Conservation (phyloP, 371 early-diverging fungal species). For the Chytridiales sp. region DNA sequence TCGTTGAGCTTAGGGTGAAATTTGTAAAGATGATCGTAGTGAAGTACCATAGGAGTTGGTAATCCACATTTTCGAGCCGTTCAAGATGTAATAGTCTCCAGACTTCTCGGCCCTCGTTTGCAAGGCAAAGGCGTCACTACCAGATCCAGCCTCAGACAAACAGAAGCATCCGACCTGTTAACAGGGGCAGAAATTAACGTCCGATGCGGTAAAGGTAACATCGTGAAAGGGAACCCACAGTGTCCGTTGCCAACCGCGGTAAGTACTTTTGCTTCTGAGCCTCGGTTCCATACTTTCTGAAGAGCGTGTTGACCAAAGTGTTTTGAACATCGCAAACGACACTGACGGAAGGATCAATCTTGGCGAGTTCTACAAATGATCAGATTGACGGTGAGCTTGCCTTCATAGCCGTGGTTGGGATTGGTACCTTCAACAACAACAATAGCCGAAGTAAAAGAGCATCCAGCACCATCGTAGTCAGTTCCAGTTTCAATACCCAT, state of each 20-base stretch:
- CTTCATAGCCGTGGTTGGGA: not conserved
- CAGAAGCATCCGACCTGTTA: conserved; percentile 89
- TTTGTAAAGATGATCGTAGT: too few species aligned
- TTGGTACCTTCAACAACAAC: conserved; percentile 78
- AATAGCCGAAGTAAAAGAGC: conserved; percentile 91
- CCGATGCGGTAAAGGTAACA: not conserved
- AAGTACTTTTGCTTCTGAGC: conserved; percentile 82
- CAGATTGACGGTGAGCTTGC: not conserved
- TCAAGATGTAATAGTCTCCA: conserved; percentile 88
- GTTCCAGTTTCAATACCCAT: conserved; percentile 94
- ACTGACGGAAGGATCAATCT: conserved; percentile 91
- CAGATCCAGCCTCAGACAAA: conserved; percentile 90
- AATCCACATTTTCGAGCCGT: conserved; percentile 86
- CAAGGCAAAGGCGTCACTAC: conserved; percentile 96
- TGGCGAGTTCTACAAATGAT: conserved; percentile 74
- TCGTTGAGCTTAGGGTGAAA: conserved; percentile 56
- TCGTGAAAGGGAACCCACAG: conserved; percentile 31
- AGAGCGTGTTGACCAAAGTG: conserved; percentile 94
- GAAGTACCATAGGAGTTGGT: conserved; percentile 59
- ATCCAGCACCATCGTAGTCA: conserved; percentile 81
- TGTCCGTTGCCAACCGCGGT: conserved; percentile 77
- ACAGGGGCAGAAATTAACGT: not conserved
- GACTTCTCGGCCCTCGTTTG: conserved; percentile 87
- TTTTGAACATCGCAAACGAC: conserved; percentile 97
- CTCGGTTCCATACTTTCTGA: conserved; percentile 78